phyloP scores from a whole-genome alignment of 108 stramenopile genomes.

The Skeletonema tropicum region DNA sequence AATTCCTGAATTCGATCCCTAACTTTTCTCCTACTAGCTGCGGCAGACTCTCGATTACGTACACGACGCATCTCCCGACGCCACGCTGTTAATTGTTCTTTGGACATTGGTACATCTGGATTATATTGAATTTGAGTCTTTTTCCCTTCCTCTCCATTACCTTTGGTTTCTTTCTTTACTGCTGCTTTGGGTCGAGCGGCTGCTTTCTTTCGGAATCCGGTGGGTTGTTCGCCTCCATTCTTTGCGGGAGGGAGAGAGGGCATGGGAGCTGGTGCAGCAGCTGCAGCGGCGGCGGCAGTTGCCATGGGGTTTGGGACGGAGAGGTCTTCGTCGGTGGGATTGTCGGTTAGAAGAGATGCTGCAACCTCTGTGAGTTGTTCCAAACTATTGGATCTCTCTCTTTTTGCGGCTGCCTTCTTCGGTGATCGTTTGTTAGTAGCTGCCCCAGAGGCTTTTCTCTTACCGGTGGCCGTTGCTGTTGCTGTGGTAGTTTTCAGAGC shows the following conservation, averaged over 20 bases:
- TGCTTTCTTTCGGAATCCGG: conserved; percentile 20
- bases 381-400: conserved; percentile 29
- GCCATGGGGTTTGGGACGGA: conserved; percentile 18
- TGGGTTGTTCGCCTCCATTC: neutral
- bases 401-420: conserved; percentile 3
- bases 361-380: conserved; percentile 40
- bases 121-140: conserved; percentile 81
- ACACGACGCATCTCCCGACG: conserved; percentile 80
- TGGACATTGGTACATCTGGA: conserved; percentile 86
- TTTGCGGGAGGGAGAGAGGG: neutral
- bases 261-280: neutral
- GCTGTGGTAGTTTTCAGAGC: conserved; percentile 12
- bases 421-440: conserved; percentile 6
- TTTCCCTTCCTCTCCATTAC: conserved; percentile 10
- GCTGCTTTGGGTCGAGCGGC: conserved; percentile 7
- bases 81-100: conserved; percentile 87
- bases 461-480: conserved; percentile 9
- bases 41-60: conserved; percentile 86
- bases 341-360: conserved; percentile 31
- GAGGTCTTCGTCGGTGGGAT: conserved; percentile 25
- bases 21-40: conserved; percentile 77
- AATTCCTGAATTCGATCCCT: conserved; percentile 80
- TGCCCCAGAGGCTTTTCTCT: conserved; percentile 5
- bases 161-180: neutral
- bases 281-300: neutral